Evolutionary conservation across 2,329 filamentous ascomycete species (phyloP), one percentile per base, ranked within the genome.

Genomic region (Lachnellula hyalina): DNA sequence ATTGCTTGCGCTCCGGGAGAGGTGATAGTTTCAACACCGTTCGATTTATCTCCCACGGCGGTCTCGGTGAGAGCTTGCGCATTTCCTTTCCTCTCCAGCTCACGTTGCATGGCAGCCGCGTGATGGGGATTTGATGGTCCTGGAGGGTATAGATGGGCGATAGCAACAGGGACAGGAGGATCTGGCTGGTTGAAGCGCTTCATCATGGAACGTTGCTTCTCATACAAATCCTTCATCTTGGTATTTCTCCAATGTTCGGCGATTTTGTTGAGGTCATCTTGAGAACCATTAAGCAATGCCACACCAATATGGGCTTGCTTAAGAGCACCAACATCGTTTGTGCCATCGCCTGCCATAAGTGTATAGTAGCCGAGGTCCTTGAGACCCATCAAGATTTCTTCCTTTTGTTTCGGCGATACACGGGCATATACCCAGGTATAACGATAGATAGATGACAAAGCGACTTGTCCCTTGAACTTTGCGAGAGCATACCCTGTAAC

Each of bases 271-370:
- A 99, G 81, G 70, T 97, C 94, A 21, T 97, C 89, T 62, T 85
- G 87, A 1, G 92, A 95, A 60, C 94, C 94, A 72, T 99, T 99
- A 63, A 99, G 83, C 49, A 99, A 84, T 21, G 94, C 94, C 60
- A 99, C 89, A 73, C 94, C 94, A 61, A 99, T 91, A 69, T 99
- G 94, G 41, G 94, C 94, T 75, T 99, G 94, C 78, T 99, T 99
- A 68, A 99, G 77, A 45, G 94, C 94, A 61, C 94, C 94, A 53
- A 99, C 94, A 68, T 99, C 94, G 72, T 99, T 99, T 53, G 94
- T 99, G 61, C 94, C 94, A 68, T 99, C 94, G 72, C 94, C 94
- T 65, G 92, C 95, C 94, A 99, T 99, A 59, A 99, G 82, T 32
- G 94, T 99, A 58, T 94, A 96, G 76, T 99, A 99, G 49, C 94